Percentiles rank a stretch among this genome's conserved stretches.
These are phyloP conservation scores for Pneumocystis oryctolagi DNA, from an alignment of 1,139 yeast genomes.

Conservation along the genomic window DNA sequence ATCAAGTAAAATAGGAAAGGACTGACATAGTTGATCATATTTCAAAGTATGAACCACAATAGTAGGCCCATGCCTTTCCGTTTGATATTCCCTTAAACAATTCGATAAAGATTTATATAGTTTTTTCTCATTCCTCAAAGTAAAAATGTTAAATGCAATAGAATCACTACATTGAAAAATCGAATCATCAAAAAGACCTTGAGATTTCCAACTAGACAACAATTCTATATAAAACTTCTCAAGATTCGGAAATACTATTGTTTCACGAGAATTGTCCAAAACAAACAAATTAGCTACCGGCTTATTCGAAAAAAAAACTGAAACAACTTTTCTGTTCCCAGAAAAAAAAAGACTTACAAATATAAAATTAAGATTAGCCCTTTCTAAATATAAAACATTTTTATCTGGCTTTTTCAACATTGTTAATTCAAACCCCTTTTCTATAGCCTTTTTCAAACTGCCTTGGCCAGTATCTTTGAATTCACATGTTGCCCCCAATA, in stretches of 20 bases:
- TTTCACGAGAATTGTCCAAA: slow-evolving; percentile 50
- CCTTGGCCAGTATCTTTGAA: slow-evolving; percentile 62
- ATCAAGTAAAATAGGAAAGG: background rate
- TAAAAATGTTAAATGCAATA: slow-evolving; percentile 31
- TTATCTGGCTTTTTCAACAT: slow-evolving; percentile 32
- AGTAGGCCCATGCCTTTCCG: slow-evolving; percentile 4
- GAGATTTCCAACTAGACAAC: slow-evolving; percentile 5
- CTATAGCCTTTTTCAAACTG: slow-evolving; percentile 73
- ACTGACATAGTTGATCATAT: background rate
- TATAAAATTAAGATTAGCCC: slow-evolving; percentile 44
- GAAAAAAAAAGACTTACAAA: slow-evolving; percentile 61
- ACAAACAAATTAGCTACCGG: slow-evolving; percentile 39
- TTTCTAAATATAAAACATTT: slow-evolving; percentile 35
- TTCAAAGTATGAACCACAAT: background rate
- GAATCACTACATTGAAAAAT: slow-evolving; percentile 39
- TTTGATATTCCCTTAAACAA: slow-evolving; percentile 23
- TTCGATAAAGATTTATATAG: slow-evolving; percentile 18
- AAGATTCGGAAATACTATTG: slow-evolving; percentile 51
- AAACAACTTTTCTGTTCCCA: slow-evolving; percentile 61
- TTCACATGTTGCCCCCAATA: slow-evolving; percentile 57
- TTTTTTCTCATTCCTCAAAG: slow-evolving; percentile 18
- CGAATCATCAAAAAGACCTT: slow-evolving; percentile 20
- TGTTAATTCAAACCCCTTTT: slow-evolving; percentile 61
- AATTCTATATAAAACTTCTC: slow-evolving; percentile 40
- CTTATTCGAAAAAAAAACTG: slow-evolving; percentile 52